A percentile compares a stretch with the other conserved stretches of the same genome.
These are phyloP conservation scores for Candida wancherniae DNA, from an alignment of 805 yeast species.

Conservation along the genomic window DNA sequence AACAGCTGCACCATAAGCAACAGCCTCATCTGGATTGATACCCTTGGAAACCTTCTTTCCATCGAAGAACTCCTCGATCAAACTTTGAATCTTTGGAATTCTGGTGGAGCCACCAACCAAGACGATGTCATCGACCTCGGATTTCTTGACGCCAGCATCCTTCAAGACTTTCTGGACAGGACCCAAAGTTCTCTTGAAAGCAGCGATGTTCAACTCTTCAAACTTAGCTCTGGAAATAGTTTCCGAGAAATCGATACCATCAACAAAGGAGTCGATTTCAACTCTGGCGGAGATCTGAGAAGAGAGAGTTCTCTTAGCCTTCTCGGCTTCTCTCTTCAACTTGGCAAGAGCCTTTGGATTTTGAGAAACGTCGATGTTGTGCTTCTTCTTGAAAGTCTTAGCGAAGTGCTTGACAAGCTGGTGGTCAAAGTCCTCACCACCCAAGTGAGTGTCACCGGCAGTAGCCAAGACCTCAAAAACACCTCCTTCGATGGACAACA, in stretches of 20 bases:
- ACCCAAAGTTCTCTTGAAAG: slow-evolving; percentile 20
- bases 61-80: slow-evolving; percentile 18
- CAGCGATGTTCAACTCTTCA: slow-evolving; percentile 20
- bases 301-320: slow-evolving; percentile 21
- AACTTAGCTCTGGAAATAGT: slow-evolving; percentile 20
- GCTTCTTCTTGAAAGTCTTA: slow-evolving; percentile 18
- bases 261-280: slow-evolving; percentile 19
- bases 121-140: slow-evolving; percentile 19
- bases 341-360: slow-evolving; percentile 20
- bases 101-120: slow-evolving; percentile 22
- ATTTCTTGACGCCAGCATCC: slow-evolving; percentile 18
- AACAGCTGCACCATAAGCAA: slow-evolving; percentile 77
- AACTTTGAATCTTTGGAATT: slow-evolving; percentile 20
- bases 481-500: slow-evolving; percentile 21
- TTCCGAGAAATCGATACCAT: slow-evolving; percentile 20
- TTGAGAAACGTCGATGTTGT: slow-evolving; percentile 14
- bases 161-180: slow-evolving; percentile 19
- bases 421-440: slow-evolving; percentile 21
- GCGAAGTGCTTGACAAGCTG: slow-evolving; percentile 17
- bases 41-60: slow-evolving; percentile 22
- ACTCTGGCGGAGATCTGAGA: slow-evolving; percentile 18
- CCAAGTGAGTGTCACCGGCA: slow-evolving; percentile 38
- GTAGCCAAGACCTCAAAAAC: slow-evolving; percentile 21
- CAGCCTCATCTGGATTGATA: slow-evolving; percentile 44
- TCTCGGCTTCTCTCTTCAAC: slow-evolving; percentile 22